Evolutionary conservation across 306 rosid species (phyloP), one percentile per base, ranked within the genome.

Genomic region (Dalbergia oliveri): DNA sequence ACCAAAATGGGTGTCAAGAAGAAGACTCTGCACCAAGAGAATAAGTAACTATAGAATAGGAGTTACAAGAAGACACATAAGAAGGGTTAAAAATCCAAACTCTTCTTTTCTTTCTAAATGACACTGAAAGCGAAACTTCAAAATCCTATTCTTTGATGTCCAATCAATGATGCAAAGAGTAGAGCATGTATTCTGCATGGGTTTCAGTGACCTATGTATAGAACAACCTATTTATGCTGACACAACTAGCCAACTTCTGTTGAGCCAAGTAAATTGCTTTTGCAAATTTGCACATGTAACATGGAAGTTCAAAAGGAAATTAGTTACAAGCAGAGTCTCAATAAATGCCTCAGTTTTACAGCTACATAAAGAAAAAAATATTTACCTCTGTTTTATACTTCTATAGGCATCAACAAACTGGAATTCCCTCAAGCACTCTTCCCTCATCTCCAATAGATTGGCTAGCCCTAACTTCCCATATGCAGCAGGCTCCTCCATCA

Each of bases 401-500:
- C 91, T 91, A 59, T 96, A 96, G 77, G 87, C 97, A 79, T 96
- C 99, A 85, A 88, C 90, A 89, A 96, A 96, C 66, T 93, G 97
- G 88, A 96, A 96, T 83, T 96, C 99, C 82, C 99, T 96, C 89
- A 96, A 89, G 85, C 99, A 96, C 81, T 96, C 99, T 86, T 96
- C 99, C 87, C 99, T 91, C 86, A 96, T 86, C 86, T 96, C 99
- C 87, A 96, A 86, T 37, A 96, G 91, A 88, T 91, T 96, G 79
- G 97, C 98, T 83, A 96, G 85, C 66, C 99, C 97, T 73, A 96
- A 79, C 84, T 96, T 96, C 76, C 99, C 99, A 61, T 93, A 96
- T 62, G 99, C 99, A 59, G 97, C 83, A 73, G 99, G 99, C 86
- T 96, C 99, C 89, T 91, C 98, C 97, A 82, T 93, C 89, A 96